These are phyloP conservation scores for Tausonia pullulans DNA, from an alignment of 1,284 basidiomycete genomes.

Conservation along the genomic window DNA sequence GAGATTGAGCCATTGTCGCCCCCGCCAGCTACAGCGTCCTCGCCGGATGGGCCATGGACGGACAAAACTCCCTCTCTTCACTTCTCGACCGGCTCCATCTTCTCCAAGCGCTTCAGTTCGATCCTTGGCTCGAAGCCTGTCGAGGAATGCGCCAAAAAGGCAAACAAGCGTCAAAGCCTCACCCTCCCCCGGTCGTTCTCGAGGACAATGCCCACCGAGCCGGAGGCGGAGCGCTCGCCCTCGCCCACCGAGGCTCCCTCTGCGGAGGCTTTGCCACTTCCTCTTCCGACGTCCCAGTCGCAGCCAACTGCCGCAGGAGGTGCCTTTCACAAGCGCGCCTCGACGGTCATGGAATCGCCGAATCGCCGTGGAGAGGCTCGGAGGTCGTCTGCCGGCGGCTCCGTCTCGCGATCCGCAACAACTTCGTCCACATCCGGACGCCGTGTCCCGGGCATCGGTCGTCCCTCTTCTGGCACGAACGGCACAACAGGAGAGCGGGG, in stretches of 20 bases:
- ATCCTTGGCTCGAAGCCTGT: constrained; percentile 24
- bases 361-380: constrained; percentile 42
- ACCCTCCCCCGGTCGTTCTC: constrained; percentile 15
- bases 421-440: background rate
- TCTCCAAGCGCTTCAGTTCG: constrained; percentile 28
- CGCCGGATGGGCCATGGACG: too few relatives aligned
- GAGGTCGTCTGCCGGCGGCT: constrained; percentile 41
- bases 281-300: constrained; percentile 21
- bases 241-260: background rate
- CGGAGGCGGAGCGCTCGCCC: background rate
- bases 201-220: background rate
- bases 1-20: too few relatives aligned
- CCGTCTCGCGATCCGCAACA: constrained; percentile 7
- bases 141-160: constrained; percentile 2
- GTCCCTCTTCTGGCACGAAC: too few relatives aligned
- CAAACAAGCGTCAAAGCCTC: constrained; percentile 9
- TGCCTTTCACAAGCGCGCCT: constrained; percentile 46
- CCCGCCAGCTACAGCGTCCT: too few relatives aligned
- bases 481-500: too few relatives aligned
- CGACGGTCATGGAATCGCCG: constrained; percentile 61
- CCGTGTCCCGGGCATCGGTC: too few relatives aligned
- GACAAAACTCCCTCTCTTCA: background rate
- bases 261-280: background rate
- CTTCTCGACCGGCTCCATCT: constrained; percentile 4
- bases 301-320: constrained; percentile 27